Conservation (phyloP, 1,139 yeast genomes). For the Diutina pseudorugosa region DNA sequence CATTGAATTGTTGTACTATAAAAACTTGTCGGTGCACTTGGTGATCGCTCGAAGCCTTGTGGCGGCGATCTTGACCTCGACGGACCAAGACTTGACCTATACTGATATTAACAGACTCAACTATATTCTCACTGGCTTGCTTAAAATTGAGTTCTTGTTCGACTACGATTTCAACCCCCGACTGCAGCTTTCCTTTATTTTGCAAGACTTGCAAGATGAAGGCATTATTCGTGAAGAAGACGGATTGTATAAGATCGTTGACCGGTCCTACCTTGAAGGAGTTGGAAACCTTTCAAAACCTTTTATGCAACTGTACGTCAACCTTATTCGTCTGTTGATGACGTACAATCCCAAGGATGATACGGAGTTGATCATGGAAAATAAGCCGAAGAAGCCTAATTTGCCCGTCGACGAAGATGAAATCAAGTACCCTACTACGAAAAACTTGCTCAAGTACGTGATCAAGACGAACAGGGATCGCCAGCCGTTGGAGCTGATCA, state of each 20-base stretch:
- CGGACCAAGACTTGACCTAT: conserved; percentile 9
- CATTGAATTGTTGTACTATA: conserved; percentile 33
- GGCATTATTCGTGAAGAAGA: conserved; percentile 10
- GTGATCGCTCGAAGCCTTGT: conserved; percentile 26
- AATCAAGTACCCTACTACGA: conserved; percentile 4
- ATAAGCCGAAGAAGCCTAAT: conserved; percentile 1
- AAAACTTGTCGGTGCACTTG: conserved; percentile 30
- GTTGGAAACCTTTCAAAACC: conserved; percentile 25
- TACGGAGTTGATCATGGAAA: not conserved
- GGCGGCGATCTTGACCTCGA: conserved; percentile 17
- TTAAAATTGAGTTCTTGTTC: conserved; percentile 33
- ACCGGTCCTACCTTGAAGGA: conserved; percentile 14
- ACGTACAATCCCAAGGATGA: conserved; percentile 1
- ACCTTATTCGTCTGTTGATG: conserved; percentile 3
- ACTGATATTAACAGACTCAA: conserved; percentile 17
- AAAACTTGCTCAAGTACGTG: conserved; percentile 3
- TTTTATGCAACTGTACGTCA: conserved; percentile 14
- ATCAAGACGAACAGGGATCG: conserved; percentile 1
- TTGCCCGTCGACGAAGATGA: not conserved
- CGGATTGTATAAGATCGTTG: conserved; percentile 13
- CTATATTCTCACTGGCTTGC: conserved; percentile 26
- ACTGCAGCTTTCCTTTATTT: conserved; percentile 19
- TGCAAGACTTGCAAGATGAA: conserved; percentile 15
- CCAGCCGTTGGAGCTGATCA: conserved; percentile 8
- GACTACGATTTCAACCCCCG: conserved; percentile 27